phyloP scores from a whole-genome alignment of 208 protist species.

The Strigomonas galati region DNA sequence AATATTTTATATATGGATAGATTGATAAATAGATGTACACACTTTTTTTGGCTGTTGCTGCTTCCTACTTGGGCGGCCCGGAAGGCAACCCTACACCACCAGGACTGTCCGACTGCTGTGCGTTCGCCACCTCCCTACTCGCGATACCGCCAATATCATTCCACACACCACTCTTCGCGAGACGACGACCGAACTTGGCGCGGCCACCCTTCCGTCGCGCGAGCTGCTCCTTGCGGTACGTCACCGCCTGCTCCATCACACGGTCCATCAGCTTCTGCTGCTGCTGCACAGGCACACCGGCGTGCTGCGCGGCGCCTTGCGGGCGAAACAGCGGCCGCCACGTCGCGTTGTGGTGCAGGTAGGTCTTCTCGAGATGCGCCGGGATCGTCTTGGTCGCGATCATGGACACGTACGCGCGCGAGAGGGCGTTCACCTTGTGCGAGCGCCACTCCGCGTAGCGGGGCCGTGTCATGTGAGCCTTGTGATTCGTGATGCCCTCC shows the following conservation, averaged over 20 bases:
- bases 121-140: conserved; percentile 36
- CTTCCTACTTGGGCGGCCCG: conserved; percentile 52
- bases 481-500: conserved; percentile 66
- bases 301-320: conserved; percentile 48
- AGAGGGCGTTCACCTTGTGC: conserved; percentile 71
- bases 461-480: conserved; percentile 58
- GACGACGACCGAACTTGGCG: conserved; percentile 66
- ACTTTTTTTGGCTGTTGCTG: too few species aligned
- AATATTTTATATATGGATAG: not conserved
- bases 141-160: conserved; percentile 70
- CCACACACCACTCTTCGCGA: conserved; percentile 59
- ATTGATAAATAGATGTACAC: too few species aligned
- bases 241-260: conserved; percentile 56
- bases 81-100: conserved; percentile 51
- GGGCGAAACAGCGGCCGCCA: conserved; percentile 78
- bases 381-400: conserved; percentile 83
- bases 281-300: conserved; percentile 62
- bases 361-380: conserved; percentile 71
- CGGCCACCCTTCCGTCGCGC: conserved; percentile 71
- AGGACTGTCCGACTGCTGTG: conserved; percentile 33
- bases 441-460: conserved; percentile 80
- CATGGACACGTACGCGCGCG: conserved; percentile 74
- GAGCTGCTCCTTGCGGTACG: conserved; percentile 56
- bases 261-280: conserved; percentile 77
- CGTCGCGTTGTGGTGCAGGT: conserved; percentile 79